Evolutionary conservation across 2,329 filamentous ascomycete genomes (phyloP).

Genomic region (Trichophyton verrucosum): DNA sequence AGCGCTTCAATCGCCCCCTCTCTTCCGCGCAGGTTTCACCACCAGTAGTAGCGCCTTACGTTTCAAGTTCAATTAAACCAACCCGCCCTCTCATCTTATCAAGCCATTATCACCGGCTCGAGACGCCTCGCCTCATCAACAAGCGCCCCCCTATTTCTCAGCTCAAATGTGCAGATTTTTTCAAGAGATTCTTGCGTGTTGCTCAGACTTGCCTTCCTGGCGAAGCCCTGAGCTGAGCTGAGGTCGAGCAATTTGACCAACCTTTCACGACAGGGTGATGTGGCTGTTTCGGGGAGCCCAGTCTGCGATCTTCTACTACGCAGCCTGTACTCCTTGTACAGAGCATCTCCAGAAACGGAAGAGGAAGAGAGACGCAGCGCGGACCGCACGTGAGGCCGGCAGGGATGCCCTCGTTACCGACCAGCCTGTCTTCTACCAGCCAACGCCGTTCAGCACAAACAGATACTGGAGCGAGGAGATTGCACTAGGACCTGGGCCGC

Average conservation of each 20-base stretch:
- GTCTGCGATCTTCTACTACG: constrained; percentile 40
- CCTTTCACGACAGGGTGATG: constrained; percentile 18
- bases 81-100: neutral
- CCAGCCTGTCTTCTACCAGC: constrained; percentile 68
- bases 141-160: neutral
- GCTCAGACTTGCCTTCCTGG: neutral
- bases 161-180: constrained; percentile 1
- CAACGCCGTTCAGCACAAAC: constrained; percentile 68
- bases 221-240: neutral
- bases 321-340: constrained; percentile 47
- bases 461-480: constrained; percentile 85
- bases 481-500: constrained; percentile 60
- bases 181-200: neutral
- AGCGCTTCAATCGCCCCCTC: neutral
- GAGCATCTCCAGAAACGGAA: constrained; percentile 58
- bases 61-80: neutral
- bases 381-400: constrained; percentile 50
- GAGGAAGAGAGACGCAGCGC: constrained; percentile 56
- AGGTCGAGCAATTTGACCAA: no score
- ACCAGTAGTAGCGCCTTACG: neutral
- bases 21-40: neutral
- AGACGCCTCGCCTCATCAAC: neutral
- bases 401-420: constrained; percentile 47
- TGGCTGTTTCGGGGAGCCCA: constrained; percentile 39
- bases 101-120: neutral